Evolutionary conservation across 257 asterid species (phyloP).

Genomic region (Phtheirospermum japonicum): DNA sequence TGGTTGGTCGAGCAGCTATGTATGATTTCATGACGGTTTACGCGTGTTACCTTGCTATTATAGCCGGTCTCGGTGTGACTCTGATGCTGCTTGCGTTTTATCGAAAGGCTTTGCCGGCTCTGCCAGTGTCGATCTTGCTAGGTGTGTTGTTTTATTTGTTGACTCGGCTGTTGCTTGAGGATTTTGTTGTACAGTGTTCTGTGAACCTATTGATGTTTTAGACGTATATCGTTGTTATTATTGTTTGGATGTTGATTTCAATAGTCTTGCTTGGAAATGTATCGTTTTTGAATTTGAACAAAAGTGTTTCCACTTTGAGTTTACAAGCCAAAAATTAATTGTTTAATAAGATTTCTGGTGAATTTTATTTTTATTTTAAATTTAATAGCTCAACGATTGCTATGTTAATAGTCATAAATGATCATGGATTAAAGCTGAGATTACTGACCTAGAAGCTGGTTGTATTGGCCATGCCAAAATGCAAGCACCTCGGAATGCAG

Average conservation of each 20-base stretch:
- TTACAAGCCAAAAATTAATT: not conserved
- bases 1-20: slow-evolving; percentile 97
- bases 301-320: not conserved
- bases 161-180: slow-evolving; percentile 82
- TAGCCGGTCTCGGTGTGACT: slow-evolving; percentile 91
- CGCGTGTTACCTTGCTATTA: slow-evolving; percentile 93
- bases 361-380: not conserved
- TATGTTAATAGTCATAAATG: slow-evolving; percentile 5
- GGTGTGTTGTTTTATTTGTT: slow-evolving; percentile 85
- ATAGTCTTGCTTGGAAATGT: not conserved
- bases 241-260: slow-evolving; percentile 14
- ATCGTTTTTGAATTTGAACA: not conserved
- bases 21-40: slow-evolving; percentile 91
- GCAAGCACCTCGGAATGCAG: not conserved
- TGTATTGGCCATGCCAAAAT: not conserved
- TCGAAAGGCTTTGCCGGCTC: slow-evolving; percentile 96
- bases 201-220: slow-evolving; percentile 82
- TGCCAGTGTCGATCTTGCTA: slow-evolving; percentile 75
- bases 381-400: not conserved
- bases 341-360: not conserved
- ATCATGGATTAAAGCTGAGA: not conserved
- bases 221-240: slow-evolving; percentile 19
- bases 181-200: slow-evolving; percentile 81
- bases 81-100: slow-evolving; percentile 79
- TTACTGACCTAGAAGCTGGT: not conserved